These are phyloP conservation scores for Suillus ampliporus DNA, from an alignment of 768 basidiomycete genomes.

Conservation along the genomic window DNA sequence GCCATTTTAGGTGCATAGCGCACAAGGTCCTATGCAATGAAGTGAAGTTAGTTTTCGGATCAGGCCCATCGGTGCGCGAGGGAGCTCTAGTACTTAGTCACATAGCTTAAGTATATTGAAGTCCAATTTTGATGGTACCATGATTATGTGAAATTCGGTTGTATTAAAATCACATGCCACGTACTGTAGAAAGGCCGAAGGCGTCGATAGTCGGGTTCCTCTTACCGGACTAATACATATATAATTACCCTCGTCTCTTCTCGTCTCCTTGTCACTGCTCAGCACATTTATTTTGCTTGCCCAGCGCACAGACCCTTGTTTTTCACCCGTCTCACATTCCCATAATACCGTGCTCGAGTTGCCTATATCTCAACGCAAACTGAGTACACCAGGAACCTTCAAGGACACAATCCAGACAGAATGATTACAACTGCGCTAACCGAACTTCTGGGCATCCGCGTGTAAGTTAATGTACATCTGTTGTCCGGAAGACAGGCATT, in stretches of 20 bases:
- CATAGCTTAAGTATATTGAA: too few relatives aligned
- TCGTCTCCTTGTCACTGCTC: neutral
- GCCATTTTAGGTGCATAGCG: neutral
- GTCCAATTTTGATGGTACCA: too few relatives aligned
- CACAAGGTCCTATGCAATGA: neutral
- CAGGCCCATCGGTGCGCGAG: neutral
- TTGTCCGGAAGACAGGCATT: neutral
- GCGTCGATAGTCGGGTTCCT: too few relatives aligned
- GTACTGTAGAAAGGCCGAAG: too few relatives aligned
- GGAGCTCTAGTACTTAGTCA: neutral
- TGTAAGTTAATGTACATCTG: constrained; percentile 49
- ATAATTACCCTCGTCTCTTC: too few relatives aligned
- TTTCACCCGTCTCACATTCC: neutral
- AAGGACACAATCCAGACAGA: constrained; percentile 4
- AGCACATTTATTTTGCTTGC: neutral
- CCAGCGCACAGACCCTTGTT: neutral
- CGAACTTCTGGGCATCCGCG: constrained; percentile 65
- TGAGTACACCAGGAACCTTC: neutral
- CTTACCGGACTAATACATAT: neutral
- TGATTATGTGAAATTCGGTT: constrained; percentile 3
- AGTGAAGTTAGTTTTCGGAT: neutral
- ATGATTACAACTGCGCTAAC: constrained; percentile 64
- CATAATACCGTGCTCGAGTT: neutral
- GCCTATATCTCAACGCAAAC: neutral
- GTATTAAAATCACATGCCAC: constrained; percentile 2